Percentiles rank a stretch among this genome's conserved stretches.
These are phyloP conservation scores for Heliocybe sulcata DNA, from an alignment of 1,284 basidiomycete genomes.

Conservation along the genomic window DNA sequence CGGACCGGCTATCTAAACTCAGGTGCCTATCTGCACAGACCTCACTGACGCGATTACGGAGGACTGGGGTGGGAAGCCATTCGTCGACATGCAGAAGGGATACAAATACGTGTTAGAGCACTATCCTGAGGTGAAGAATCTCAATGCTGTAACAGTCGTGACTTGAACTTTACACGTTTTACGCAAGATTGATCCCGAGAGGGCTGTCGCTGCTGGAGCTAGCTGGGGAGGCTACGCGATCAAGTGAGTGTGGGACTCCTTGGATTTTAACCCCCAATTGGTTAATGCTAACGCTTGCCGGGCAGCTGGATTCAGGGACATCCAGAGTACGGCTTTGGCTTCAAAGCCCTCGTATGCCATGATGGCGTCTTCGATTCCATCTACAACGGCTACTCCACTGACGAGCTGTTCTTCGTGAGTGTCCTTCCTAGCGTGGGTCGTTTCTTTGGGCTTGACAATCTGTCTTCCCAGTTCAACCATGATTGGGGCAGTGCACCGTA, in stretches of 20 bases:
- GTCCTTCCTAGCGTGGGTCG: background rate
- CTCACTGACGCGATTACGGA: slow-evolving; percentile 75
- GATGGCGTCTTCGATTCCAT: slow-evolving; percentile 80
- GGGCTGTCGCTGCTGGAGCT: slow-evolving; percentile 77
- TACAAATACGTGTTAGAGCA: slow-evolving; percentile 65
- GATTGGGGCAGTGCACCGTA: slow-evolving; percentile 81
- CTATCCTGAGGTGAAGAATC: slow-evolving; percentile 56
- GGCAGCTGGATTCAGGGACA: slow-evolving; percentile 90
- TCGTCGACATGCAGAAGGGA: slow-evolving; percentile 71
- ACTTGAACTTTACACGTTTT: background rate
- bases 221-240: slow-evolving; percentile 82
- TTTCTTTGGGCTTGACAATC: slow-evolving; percentile 5
- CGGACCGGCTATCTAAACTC: background rate
- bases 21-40: slow-evolving; percentile 31
- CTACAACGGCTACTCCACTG: slow-evolving; percentile 76
- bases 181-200: slow-evolving; percentile 66
- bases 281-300: slow-evolving; percentile 6
- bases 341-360: slow-evolving; percentile 87
- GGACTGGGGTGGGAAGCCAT: slow-evolving; percentile 86
- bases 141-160: background rate
- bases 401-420: slow-evolving; percentile 82
- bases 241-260: slow-evolving; percentile 41
- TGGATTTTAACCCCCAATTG: background rate
- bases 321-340: slow-evolving; percentile 76
- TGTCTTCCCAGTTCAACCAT: slow-evolving; percentile 58